phyloP scores from a whole-genome alignment of 2,329 filamentous ascomycete genomes.

The Fusarium sacchari region DNA sequence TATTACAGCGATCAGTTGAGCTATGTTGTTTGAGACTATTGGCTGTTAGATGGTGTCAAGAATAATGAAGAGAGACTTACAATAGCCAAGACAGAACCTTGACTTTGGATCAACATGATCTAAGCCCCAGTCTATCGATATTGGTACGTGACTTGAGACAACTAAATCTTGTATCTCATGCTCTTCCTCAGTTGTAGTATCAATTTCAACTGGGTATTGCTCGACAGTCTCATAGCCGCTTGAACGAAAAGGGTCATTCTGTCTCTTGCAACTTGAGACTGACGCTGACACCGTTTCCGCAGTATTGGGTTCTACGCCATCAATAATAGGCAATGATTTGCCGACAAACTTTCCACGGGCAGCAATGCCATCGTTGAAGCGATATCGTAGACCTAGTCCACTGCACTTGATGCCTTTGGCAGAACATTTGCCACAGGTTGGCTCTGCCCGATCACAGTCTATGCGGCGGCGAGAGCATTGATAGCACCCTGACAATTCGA shows the following conservation, averaged over 20 bases:
- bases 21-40: slow-evolving; percentile 36
- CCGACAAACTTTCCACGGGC: slow-evolving; percentile 36
- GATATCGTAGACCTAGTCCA: slow-evolving; percentile 34
- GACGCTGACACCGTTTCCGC: not conserved
- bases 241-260: not conserved
- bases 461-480: slow-evolving; percentile 40
- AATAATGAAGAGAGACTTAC: not conserved
- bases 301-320: not conserved
- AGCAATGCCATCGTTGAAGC: slow-evolving; percentile 39
- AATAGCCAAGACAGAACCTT: slow-evolving; percentile 35
- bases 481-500: slow-evolving; percentile 24
- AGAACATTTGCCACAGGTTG: slow-evolving; percentile 34
- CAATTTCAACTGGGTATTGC: rapidly evolving
- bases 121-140: slow-evolving; percentile 1
- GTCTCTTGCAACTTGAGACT: not conserved
- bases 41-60: not conserved
- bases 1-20: slow-evolving; percentile 37
- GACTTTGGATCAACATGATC: slow-evolving; percentile 34
- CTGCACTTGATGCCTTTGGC: slow-evolving; percentile 36
- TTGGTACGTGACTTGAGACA: not conserved
- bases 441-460: slow-evolving; percentile 38
- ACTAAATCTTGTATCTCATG: not conserved
- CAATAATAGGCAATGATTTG: slow-evolving; percentile 22
- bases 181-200: not conserved
- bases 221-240: slow-evolving; percentile 1